Evolutionary conservation across 495 filamentous ascomycete species (phyloP).

Genomic region (Podospora anserina): DNA sequence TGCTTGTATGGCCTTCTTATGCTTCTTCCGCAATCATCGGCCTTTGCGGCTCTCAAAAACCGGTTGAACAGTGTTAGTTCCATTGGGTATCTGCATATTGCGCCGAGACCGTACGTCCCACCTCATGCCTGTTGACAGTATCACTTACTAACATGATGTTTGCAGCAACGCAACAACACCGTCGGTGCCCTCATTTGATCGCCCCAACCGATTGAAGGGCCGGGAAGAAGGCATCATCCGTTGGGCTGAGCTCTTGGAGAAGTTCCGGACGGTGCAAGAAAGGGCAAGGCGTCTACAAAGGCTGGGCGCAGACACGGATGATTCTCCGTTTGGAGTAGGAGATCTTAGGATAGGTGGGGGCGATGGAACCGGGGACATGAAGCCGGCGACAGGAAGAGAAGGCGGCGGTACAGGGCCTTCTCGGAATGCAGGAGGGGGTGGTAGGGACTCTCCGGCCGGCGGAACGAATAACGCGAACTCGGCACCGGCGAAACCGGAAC

Average conservation of each 20-base stretch:
- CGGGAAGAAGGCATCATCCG: conserved; percentile 80
- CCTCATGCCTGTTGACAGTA: conserved; percentile 23
- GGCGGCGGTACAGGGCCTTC: conserved; percentile 36
- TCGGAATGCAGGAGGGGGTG: conserved; percentile 26
- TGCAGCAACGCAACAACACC: conserved; percentile 48
- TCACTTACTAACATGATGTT: conserved; percentile 21
- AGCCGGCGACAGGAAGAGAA: conserved; percentile 28
- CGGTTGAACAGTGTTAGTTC: conserved; percentile 93
- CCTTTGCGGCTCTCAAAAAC: conserved; percentile 96
- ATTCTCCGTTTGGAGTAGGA: conserved; percentile 35
- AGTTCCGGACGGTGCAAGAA: conserved; percentile 89
- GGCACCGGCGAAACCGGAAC: conserved; percentile 31
- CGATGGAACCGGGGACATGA: conserved; percentile 45
- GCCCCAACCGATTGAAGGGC: conserved; percentile 76
- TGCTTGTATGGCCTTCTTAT: conserved; percentile 96
- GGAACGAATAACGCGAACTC: conserved; percentile 9
- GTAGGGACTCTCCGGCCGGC: conserved; percentile 8
- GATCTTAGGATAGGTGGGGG: conserved; percentile 41
- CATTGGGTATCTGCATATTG: conserved; percentile 89
- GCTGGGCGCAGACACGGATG: conserved; percentile 39
- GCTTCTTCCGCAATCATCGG: conserved; percentile 95
- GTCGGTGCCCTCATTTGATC: conserved; percentile 60
- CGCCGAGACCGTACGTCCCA: conserved; percentile 70
- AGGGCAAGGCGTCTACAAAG: conserved; percentile 55
- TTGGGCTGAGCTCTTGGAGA: conserved; percentile 94